phyloP scores from a whole-genome alignment of 331 rosid genomes.

The Saraca asoca region DNA sequence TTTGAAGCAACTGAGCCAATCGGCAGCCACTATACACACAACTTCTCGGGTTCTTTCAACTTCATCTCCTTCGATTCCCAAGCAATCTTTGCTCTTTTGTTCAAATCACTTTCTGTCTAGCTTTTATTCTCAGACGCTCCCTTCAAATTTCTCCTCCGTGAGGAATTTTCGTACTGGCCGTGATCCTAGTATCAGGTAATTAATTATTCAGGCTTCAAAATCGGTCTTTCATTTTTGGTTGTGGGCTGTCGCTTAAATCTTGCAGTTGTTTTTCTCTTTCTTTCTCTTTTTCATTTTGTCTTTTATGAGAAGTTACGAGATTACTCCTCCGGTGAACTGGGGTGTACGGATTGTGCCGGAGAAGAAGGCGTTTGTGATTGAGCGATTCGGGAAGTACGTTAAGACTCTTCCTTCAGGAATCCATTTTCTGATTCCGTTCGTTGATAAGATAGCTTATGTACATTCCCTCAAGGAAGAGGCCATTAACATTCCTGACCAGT shows the following conservation, averaged over 20 bases:
- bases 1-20: slow-evolving; percentile 46
- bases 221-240: too few relatives aligned
- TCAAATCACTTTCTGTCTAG: slow-evolving; percentile 12
- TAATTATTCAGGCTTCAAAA: too few relatives aligned
- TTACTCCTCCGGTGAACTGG: slow-evolving; percentile 87
- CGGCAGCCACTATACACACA: slow-evolving; percentile 29
- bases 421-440: slow-evolving; percentile 82
- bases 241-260: too few relatives aligned
- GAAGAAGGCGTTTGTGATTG: slow-evolving; percentile 86
- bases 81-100: slow-evolving; percentile 22
- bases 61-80: slow-evolving; percentile 43
- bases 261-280: too few relatives aligned
- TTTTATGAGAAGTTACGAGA: slow-evolving; percentile 54
- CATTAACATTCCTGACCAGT: slow-evolving; percentile 78
- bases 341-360: slow-evolving; percentile 96
- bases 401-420: slow-evolving; percentile 88
- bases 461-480: slow-evolving; percentile 94
- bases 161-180: slow-evolving; percentile 63
- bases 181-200: slow-evolving; percentile 26
- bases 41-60: slow-evolving; percentile 35
- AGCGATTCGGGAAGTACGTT: slow-evolving; percentile 84
- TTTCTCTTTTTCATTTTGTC: background rate
- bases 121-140: slow-evolving; percentile 13
- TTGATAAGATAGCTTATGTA: slow-evolving; percentile 84
- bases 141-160: slow-evolving; percentile 42